Evolutionary conservation across 768 basidiomycete genomes (phyloP).

Genomic region (Mycena indigotica): DNA sequence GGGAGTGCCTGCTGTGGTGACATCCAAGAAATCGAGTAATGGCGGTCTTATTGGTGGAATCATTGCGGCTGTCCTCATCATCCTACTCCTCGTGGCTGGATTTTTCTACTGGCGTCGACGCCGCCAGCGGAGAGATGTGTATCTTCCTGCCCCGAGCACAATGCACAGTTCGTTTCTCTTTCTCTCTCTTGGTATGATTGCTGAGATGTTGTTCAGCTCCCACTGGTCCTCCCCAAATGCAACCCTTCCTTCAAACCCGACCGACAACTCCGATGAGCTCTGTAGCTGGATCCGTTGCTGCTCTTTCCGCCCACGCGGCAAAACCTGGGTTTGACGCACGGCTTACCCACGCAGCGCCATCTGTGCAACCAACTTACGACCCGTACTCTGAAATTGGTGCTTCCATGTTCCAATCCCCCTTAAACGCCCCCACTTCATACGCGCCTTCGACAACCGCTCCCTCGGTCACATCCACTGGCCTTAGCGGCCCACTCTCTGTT

Average conservation of each 20-base stretch:
- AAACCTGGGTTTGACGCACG: conserved; percentile 7
- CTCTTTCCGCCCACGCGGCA: not conserved
- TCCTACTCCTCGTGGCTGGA: not conserved
- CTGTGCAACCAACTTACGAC: conserved; percentile 2
- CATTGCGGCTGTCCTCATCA: conserved; percentile 1
- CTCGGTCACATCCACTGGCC: conserved; percentile 2
- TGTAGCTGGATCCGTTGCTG: not conserved
- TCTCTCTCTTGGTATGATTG: not conserved
- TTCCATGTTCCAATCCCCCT: not conserved
- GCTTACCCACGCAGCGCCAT: not conserved
- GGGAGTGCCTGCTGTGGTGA: not conserved
- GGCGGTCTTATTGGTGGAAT: conserved; percentile 7
- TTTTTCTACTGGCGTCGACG: conserved; percentile 7
- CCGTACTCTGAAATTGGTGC: conserved; percentile 6
- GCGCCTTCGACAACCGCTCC: not conserved
- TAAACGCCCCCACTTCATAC: not conserved
- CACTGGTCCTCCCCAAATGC: conserved; percentile 5
- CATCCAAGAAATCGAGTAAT: conserved; percentile 5
- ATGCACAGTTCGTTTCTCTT: conserved; percentile 1
- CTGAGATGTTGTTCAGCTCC: not conserved
- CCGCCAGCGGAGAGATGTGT: not conserved
- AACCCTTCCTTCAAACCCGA: conserved; percentile 12
- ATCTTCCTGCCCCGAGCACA: not conserved
- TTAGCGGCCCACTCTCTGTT: conserved; percentile 12
- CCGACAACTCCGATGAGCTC: conserved; percentile 13